These are phyloP conservation scores for Fraxinus sp. DNA, from an alignment of 305 asterid genomes.

Conservation along the genomic window DNA sequence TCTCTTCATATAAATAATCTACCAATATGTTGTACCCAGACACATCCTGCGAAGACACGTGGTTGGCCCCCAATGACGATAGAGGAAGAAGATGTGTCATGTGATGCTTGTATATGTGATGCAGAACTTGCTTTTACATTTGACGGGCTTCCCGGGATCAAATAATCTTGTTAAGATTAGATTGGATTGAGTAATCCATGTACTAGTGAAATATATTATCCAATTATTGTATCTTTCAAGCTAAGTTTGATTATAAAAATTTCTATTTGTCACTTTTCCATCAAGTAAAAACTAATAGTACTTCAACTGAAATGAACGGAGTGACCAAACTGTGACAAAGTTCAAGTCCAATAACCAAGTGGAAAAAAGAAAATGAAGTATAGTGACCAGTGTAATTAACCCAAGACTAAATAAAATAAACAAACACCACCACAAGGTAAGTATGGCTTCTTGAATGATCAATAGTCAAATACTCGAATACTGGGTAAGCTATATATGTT, in stretches of 20 bases:
- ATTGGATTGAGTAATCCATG: not conserved
- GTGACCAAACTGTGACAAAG: not conserved
- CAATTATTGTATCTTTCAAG: not conserved
- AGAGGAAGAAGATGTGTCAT: slow-evolving; percentile 6
- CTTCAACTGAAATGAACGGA: not conserved
- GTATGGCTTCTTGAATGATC: not conserved
- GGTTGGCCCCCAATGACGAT: not conserved
- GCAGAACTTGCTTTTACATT: slow-evolving; percentile 10
- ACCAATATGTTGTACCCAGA: slow-evolving; percentile 6
- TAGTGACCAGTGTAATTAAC: not conserved
- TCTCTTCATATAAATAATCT: not conserved
- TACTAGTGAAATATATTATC: not conserved
- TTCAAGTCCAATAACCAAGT: not conserved
- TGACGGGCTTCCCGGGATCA: not conserved
- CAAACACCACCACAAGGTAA: not conserved
- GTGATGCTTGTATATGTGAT: slow-evolving; percentile 28
- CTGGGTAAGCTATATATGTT: not conserved
- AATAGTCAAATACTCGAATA: not conserved
- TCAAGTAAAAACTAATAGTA: not conserved
- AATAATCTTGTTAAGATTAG: not conserved
- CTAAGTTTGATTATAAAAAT: not conserved
- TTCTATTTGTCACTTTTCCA: not conserved
- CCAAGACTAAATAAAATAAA: not conserved
- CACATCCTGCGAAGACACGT: not conserved
- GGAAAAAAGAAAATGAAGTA: not conserved